phyloP scores from a whole-genome alignment of 352 stramenopile species.

The Pythium apleroticum region DNA sequence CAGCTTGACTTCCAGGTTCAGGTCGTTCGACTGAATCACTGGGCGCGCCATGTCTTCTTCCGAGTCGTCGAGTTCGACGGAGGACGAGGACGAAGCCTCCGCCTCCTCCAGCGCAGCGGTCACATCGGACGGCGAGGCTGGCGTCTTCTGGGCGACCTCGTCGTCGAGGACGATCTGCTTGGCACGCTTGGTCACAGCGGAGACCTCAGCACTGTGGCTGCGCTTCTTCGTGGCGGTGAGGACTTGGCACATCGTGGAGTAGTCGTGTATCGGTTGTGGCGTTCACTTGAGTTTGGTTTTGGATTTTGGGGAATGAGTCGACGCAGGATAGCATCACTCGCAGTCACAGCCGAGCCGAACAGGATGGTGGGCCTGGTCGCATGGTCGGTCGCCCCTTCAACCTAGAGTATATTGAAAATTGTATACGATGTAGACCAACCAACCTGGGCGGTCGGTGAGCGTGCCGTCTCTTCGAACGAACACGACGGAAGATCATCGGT shows the following conservation, averaged over 20 bases:
- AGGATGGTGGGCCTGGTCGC: not conserved
- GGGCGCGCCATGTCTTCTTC: not conserved
- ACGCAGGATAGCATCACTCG: not conserved
- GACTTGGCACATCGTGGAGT: slow-evolving; percentile 15
- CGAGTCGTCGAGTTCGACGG: slow-evolving; percentile 8
- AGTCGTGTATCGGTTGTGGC: not conserved
- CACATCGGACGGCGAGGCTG: slow-evolving; percentile 19
- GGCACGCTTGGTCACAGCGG: slow-evolving; percentile 19
- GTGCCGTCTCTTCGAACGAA: slow-evolving; percentile 20
- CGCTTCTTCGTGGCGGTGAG: slow-evolving; percentile 21
- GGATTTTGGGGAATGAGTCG: slow-evolving; percentile 6
- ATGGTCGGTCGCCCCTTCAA: not conserved
- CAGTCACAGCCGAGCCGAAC: not conserved
- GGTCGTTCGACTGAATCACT: slow-evolving; percentile 15
- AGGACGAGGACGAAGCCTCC: slow-evolving; percentile 9
- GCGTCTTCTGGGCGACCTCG: not conserved
- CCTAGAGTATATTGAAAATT: slow-evolving; percentile 1
- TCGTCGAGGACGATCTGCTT: slow-evolving; percentile 25
- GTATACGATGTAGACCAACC: not conserved
- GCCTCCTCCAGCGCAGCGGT: slow-evolving; percentile 11
- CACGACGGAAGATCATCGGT: slow-evolving; percentile 26
- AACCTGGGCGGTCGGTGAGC: slow-evolving; percentile 11
- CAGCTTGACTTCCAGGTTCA: slow-evolving; percentile 30
- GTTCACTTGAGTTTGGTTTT: not conserved
- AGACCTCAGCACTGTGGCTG: slow-evolving; percentile 2